Evolutionary conservation across 192 early-diverging fungal species (phyloP), one percentile per base, ranked within the genome.

Genomic region (Linderina pennispora): DNA sequence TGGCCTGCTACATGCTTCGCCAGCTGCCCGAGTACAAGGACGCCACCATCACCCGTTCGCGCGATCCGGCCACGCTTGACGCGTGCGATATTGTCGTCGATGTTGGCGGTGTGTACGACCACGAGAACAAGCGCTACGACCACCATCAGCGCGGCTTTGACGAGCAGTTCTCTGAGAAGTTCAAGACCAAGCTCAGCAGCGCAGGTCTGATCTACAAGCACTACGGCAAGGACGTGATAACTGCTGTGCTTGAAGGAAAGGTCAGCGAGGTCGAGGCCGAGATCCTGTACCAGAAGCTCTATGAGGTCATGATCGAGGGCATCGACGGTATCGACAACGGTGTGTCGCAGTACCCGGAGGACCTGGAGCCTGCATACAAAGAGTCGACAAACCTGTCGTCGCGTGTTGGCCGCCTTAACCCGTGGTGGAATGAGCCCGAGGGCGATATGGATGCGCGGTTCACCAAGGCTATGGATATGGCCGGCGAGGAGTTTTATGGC

Each of bases 121-220:
- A 85, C 33, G 75, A 63, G 21, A 63, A 55, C 17, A 59, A 81
- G 44, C 78, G 84, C 32, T 98, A 82, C 49, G 92, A 95, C 61
- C 92, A 95, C 59, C 94, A 97, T 58, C 94, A 97, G 70, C 83
- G 93, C 44, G 92, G 88, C 31, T 98, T 98, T 46, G 69, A 65
- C 20, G 90, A 93, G 55, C 90, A 89, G 43, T 98, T 95, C 61
- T 79, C 79, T 22, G 61, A 50, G 17, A 65, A 80, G 42, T 83
- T 90, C 53, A 68, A 78, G 54, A 92, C 85, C 55, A 91, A 90
- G 74, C 79, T 98, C 39, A 94, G 90, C 60, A 87, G 84, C 53
- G 94, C 94, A n/a, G 94, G 94, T 3, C 67, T 98, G 7, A 77
- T 96, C 35, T 98, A 98, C 85, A 96, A 95, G 82, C 92, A 96